Evolutionary conservation across 208 protist species (phyloP), one percentile per base, ranked within the genome.

Genomic region (Leishmania guyanensis): DNA sequence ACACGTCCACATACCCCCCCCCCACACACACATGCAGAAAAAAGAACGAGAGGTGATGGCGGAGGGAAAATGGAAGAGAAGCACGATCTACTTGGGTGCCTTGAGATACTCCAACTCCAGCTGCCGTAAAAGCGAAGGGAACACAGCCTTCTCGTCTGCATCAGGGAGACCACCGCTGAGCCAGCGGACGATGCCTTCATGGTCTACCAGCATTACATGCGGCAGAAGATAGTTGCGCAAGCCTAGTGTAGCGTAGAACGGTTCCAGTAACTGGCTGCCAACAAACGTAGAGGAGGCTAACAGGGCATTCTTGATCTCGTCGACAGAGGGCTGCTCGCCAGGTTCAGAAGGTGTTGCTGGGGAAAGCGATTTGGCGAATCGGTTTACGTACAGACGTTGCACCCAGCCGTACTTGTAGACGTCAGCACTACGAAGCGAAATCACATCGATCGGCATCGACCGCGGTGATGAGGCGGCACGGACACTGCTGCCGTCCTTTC

Each of bases 211-310:
- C 87, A 97, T 93, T 29, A 92, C 89, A 76, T 96, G 88, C 3
- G 94, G 94, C 22, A 88, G 82, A 16, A 97, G 87, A 78, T 97
- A 97, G 81, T 97, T 97, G 16, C 94, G 92, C 72, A 97, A 51
- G 36, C 91, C 90, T 22, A 97, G 78, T 0, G 86, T 79, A 51
- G 76, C 60, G 73, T 93, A 95, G 74, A 97, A 97, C 3, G 94
- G 92, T 48, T 90, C 82, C 75, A 96, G 84, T 36, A 97, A 78
- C 75, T 88, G 82, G 29, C 84, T 90, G 53, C 94, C 94, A 12
- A 97, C 92, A 88, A 94, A 96, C 33, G 92, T 96, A 8, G 94
- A 90, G 9, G 85, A 91, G 22, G 92, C 90, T 5, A 91, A 83
- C 76, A 94, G 71, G 14, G 84, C 79, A 66, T 84, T 75, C 51